Base-by-base conservation (phyloP, 2,329 filamentous ascomycete species). In the Trichoderma sp. region DNA sequence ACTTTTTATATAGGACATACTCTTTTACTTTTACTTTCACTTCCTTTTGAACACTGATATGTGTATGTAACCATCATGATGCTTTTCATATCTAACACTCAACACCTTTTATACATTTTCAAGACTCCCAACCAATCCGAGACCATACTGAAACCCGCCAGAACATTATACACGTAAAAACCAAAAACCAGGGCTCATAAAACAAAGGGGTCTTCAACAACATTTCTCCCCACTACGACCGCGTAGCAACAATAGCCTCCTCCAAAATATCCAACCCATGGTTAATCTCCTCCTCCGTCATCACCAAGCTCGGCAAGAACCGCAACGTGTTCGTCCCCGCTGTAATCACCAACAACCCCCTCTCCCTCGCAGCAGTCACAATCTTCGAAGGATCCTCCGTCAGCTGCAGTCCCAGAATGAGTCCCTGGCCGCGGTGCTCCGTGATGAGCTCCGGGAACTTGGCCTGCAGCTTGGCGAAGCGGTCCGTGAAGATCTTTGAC, bases 291-390 rank as follows among this genome's bases (percentile, higher is more conserved):
- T 88, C 88, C 76, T 93, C 90, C 1, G 89, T 92, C 72, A 99
- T 92, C 6, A 91, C 90, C 78, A 99, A 83, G 73, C 93, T 92
- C 36, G 96, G 96, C 71, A 98, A 94, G 77, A 99, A 97, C 62
- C 96, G 87, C 76, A 99, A 83, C 9, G 95, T 98, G 79, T 98
- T 97, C 34, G 91, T 94, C 1, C 96, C 96, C 32, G 94, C 95
- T 1, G 94, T 98, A 78, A 99, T 98, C 73, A 99, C 86, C 72
- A 99, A 82, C 78, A 99, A 81, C 0, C 96, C 96, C 73, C 94
- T 87, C 84, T 98, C 94, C 73, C 96, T 87, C 21, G 95, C 94
- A 12, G 94, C 95, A 74, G 91, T 94, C 73, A 99, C 86, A 73
- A 99, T 90, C 14, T 86, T 87, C 21, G 87, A 87, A 34, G 90